Base-by-base conservation (phyloP, 179 eudicot species). In the Gypsophila paniculata region DNA sequence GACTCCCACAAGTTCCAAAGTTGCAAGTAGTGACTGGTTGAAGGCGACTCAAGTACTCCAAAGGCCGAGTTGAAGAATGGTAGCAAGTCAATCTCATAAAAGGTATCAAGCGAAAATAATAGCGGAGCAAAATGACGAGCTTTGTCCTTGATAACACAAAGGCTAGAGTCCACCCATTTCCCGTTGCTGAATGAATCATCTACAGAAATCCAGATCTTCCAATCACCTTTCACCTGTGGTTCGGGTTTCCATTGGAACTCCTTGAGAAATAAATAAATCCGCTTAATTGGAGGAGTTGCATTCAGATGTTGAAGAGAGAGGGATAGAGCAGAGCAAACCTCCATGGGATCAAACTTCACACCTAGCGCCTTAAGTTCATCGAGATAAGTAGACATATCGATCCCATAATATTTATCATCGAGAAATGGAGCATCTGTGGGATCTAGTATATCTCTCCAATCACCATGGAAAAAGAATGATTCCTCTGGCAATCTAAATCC, bases 351-450 rank as follows among this genome's bases (percentile, higher is more conserved):
- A 36, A 78, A 60, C 64, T 76, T 79, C 42, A 81, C 85, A 14
- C 87, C 83, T 49, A 78, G 53, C 25, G 52, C 70, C 71, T 69
- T 72, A 13, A 84, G 63, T 58, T 74, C 77, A 64, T 69, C 42
- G 5, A 36, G 13, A 61, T 68, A 75, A 32, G 39, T 11, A 64
- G 74, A 42, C 76, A 73, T 76, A 17, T 73, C 78, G 23, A 25
- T 49, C 55, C 87, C 87, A 78, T 84, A 84, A 44, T 76, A 81
- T 36, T 23, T 60, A 22, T 73, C 75, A 73, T 76, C 75, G 18
- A 84, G 68, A 66, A 81, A 79, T 14, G 83, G 74, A 15, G 83
- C 85, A 75, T 81, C 87, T 54, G 49, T 13, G 42, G 36, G 72
- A 64, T 84, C 83, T 46, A 84, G 76, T 65, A 46, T 44, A 34